phyloP scores from a whole-genome alignment of 1,284 basidiomycete species.

The Microbotryum scabiosae region DNA sequence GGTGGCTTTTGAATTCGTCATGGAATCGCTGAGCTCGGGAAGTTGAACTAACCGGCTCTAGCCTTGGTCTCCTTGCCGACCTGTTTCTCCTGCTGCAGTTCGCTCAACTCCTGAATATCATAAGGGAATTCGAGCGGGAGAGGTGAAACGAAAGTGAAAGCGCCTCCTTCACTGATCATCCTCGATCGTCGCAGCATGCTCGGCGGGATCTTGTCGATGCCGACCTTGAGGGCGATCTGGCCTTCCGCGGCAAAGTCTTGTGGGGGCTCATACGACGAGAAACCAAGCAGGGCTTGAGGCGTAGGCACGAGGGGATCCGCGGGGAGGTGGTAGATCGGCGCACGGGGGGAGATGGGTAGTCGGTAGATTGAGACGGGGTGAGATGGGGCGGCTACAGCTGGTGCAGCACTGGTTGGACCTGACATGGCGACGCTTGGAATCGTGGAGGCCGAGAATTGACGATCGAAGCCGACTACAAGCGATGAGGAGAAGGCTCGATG shows the following conservation, averaged over 20 bases:
- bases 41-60: constrained; percentile 36
- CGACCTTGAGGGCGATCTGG: constrained; percentile 18
- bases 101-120: constrained; percentile 47
- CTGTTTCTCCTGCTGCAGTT: neutral
- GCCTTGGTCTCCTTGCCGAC: constrained; percentile 14
- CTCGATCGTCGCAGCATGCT: constrained; percentile 29
- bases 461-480: neutral
- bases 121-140: constrained; percentile 80
- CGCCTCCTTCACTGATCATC: constrained; percentile 43
- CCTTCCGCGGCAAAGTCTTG: constrained; percentile 10
- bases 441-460: neutral
- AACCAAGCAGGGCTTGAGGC: constrained; percentile 10
- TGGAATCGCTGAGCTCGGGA: constrained; percentile 22
- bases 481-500: neutral
- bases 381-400: neutral
- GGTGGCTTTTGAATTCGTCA: too few relatives aligned
- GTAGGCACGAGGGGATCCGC: constrained; percentile 28
- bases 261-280: constrained; percentile 21
- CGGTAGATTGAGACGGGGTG: neutral
- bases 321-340: constrained; percentile 27
- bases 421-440: neutral
- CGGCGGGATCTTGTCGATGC: constrained; percentile 25
- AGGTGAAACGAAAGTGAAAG: constrained; percentile 76
- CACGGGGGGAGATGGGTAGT: constrained; percentile 24
- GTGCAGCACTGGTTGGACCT: neutral